Evolutionary conservation across 208 protist species (phyloP).

Genomic region (Trypanosoma lewisi): DNA sequence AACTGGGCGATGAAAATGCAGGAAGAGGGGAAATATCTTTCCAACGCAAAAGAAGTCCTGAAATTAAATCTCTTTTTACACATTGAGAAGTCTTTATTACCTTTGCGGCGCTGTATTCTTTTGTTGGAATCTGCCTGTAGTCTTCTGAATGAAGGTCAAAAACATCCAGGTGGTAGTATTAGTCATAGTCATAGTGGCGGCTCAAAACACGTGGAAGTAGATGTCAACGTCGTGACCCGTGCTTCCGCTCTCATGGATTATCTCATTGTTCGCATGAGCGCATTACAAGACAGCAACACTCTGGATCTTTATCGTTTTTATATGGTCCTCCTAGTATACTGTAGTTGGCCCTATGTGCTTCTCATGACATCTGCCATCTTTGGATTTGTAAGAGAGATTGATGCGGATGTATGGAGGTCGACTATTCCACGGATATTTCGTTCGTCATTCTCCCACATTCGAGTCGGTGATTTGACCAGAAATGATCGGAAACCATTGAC

Average conservation of each 20-base stretch:
- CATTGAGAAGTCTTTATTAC: slow-evolving; percentile 17
- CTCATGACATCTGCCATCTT: slow-evolving; percentile 73
- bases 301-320: slow-evolving; percentile 78
- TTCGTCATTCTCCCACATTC: slow-evolving; percentile 76
- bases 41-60: not conserved
- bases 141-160: not conserved
- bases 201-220: not conserved
- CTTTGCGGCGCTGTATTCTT: slow-evolving; percentile 20
- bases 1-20: slow-evolving; percentile 51
- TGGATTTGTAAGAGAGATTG: slow-evolving; percentile 61
- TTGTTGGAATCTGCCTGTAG: slow-evolving; percentile 20
- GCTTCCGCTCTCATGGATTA: slow-evolving; percentile 52
- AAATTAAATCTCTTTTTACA: not conserved
- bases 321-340: slow-evolving; percentile 69
- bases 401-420: slow-evolving; percentile 56
- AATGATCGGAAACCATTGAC: slow-evolving; percentile 14
- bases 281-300: slow-evolving; percentile 57
- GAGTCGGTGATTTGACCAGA: slow-evolving; percentile 25
- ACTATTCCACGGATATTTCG: slow-evolving; percentile 76
- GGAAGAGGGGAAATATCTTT: slow-evolving; percentile 10
- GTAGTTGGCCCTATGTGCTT: slow-evolving; percentile 77
- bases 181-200: too few species aligned
- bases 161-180: too few species aligned
- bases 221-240: slow-evolving; percentile 5
- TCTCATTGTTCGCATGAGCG: slow-evolving; percentile 68